Base-by-base conservation (phyloP, 306 rosid species). In the Rosa persica region DNA sequence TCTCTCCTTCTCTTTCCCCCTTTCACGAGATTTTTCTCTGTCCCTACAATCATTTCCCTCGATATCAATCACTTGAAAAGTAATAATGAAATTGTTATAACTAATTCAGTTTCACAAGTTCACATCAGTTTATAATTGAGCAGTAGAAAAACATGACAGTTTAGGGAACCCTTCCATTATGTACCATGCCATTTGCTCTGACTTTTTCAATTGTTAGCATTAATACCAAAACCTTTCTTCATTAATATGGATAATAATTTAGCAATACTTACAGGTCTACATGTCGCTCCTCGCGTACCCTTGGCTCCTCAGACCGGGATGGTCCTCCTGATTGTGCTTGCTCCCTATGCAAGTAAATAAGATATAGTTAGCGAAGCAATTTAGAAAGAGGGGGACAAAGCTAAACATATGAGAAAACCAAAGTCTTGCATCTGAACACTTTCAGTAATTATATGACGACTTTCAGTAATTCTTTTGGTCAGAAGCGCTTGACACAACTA, bases 261-360 rank as follows among this genome's bases (percentile, higher is more conserved):
- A 67, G 70, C 54, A 82, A 27, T 17, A 76, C 81, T 83, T 86
- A 95, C 99, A 94, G 79, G 73, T 93, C 97, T 73, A 44, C 90
- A 74, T 75, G 92, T 2, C 96, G 92, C 69, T 93, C 99, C 67
- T 95, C 99, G 23, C 96, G 91, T 23, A 27, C 90, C 88, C 96
- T 89, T 5, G 99, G 98, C 88, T 96, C 99, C 86, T 93, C 99
- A 42, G 99, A 96, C 73, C 75, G 94, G 73, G 97, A 85, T 55
- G 85, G 89, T 83, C 90, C 91, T 42, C 87, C 96, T 22, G 96
- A 78, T 77, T 92, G 97, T 46, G 62, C 79, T 91, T 90, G 98
- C 74, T 96, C 99, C 92, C 99, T 96, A 88, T 23, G 66, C 72
- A 88, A 81, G 77, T 22, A 70, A 74, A 42, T 49, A 62, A 25